Evolutionary conservation across 352 stramenopile species (phyloP).

Genomic region (Globisporangium paddicum): DNA sequence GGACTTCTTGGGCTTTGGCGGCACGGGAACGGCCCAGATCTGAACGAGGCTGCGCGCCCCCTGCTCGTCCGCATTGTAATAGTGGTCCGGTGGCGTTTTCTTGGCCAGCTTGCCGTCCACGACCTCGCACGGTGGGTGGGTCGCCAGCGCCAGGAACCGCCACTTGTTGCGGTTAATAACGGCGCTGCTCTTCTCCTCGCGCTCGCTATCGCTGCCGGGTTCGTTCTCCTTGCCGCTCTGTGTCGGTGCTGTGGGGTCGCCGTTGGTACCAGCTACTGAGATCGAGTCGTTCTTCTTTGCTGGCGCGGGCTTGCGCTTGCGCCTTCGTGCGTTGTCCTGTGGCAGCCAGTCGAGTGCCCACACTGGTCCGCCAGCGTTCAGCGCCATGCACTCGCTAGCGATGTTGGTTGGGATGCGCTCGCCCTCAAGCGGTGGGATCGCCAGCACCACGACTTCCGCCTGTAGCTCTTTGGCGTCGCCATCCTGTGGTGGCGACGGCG

Average conservation of each 20-base stretch:
- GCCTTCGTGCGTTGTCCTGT: background rate
- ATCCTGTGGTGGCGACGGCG: background rate
- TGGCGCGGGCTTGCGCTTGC: background rate
- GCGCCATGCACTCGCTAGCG: slow-evolving; percentile 26
- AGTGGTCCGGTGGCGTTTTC: slow-evolving; percentile 64
- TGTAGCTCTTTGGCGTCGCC: background rate
- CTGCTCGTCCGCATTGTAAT: slow-evolving; percentile 49
- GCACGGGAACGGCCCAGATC: slow-evolving; percentile 71
- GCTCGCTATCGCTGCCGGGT: slow-evolving; percentile 5
- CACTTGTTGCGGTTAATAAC: slow-evolving; percentile 22
- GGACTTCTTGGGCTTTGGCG: background rate
- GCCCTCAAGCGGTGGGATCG: slow-evolving; percentile 51
- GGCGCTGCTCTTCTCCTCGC: background rate
- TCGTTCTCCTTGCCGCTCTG: background rate
- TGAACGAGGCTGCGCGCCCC: slow-evolving; percentile 51
- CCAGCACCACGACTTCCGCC: slow-evolving; percentile 10
- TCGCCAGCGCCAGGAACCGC: slow-evolving; percentile 56
- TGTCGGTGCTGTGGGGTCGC: background rate
- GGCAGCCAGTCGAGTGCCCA: slow-evolving; percentile 83
- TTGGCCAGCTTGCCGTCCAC: slow-evolving; percentile 55
- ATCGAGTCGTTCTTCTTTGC: background rate
- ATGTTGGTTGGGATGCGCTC: slow-evolving; percentile 16
- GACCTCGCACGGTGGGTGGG: slow-evolving; percentile 65
- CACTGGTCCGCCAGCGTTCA: slow-evolving; percentile 71
- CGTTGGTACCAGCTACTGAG: background rate